Evolutionary conservation across 495 filamentous ascomycete species (phyloP), one percentile per base, ranked within the genome.

Genomic region (Podospora sp.): DNA sequence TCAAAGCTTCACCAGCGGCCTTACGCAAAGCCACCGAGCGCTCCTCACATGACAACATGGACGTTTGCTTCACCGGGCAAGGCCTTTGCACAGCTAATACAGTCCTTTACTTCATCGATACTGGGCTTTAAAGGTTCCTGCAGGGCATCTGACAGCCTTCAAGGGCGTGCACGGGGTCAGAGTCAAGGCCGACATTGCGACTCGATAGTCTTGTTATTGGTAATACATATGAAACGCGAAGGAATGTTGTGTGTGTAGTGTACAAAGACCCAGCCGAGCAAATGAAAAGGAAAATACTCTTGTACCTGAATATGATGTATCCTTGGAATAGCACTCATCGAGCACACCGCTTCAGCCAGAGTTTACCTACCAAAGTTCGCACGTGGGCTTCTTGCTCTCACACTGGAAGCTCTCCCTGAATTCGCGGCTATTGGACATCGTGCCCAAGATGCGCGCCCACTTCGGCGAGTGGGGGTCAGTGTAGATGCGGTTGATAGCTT

Each of bases 321-420:
- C 40, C 40, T 14, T 11, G 9, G 2, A 46, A 2, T 2, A 46
- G 14, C 40, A 12, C 2, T 11, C 16, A 4, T 46, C 14, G 40
- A 46, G 40, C 12, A 5, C 33, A 36, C 5, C 5, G 6, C 12
- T 36, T 36, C 33, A 36, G 33, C 33, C 33, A 36, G 12, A 36
- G 33, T 6, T 36, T 18, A 1, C 7, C 60, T 75, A 92, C 89
- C 89, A 92, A 57, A 92, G 79, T 76, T 91, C 87, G 73, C 90
- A 92, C 56, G 81, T 83, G 0, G 90, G 89, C 72, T 89, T 82
- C 76, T 87, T 88, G 0, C 74, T 75, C 2, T 84, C 81, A 76
- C 90, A 92, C 40, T 83, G 79, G 72, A 91, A 92, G 18, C 83
- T 85, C 71, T 91, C 85, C 69, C 82, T 82, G 72, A 92, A 92